Base-by-base conservation (phyloP, 805 yeast species). In the Candida xiaguanensis region DNA sequence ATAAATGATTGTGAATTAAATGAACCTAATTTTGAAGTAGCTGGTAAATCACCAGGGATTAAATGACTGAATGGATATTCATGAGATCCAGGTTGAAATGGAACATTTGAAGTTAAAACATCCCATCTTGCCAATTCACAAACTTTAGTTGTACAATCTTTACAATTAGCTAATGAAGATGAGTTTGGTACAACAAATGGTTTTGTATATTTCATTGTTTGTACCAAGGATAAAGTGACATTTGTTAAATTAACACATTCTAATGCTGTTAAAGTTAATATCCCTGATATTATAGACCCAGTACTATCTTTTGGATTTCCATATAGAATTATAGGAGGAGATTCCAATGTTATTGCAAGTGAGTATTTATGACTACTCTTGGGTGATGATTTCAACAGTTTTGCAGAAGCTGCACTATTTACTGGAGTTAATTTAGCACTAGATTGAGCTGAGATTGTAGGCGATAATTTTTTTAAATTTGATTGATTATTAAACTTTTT, bases 31-130 rank as follows among this genome's bases (percentile, higher is more conserved):
- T 80, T 67, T 24, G 80, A 59, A 1, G 95, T 77, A 1, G 95
- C 87, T 0, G 98, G 96, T 22, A 89, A 59, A 17, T 84, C 70
- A 0, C 99, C 99, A 0, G 96, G 95, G 7, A 93, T 57, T 29
- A 93, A 65, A 57, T 88, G 89, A 15, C 95, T 83, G 56, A 93
- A 91, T 1, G 99, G 99, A 58, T 86, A 93, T 1, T 85, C 88
- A 52, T 93, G 96, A 13, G 73, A 67, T 1, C 91, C 93, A 4
- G 67, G 60, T 6, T 80, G 67, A 45, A 88, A 76, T n/a, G 74
- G 67, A 1, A 78, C 70, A 0, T 77, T 67, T 22, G 71, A 69
- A 4, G 76, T 65, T 41, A 93, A 70, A 8, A 93, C 83, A 50
- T 88, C 88, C 99, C 99, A 93, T 38, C 81, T 67, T 20, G 95